These are phyloP conservation scores for Vaccinium macrocarpon DNA, from an alignment of 148 eudicot species.

Conservation along the genomic window DNA sequence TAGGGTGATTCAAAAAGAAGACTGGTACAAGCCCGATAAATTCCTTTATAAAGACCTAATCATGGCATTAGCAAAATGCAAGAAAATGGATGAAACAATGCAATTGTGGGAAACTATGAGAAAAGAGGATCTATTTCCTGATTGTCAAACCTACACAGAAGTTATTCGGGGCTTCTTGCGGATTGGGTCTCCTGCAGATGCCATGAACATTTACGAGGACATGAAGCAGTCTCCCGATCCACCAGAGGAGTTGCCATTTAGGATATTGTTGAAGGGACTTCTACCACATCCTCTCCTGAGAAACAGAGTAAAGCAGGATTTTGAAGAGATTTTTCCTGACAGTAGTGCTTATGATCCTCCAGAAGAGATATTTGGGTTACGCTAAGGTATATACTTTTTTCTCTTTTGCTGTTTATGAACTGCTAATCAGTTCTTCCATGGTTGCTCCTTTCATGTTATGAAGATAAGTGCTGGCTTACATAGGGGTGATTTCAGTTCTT, in stretches of 20 bases:
- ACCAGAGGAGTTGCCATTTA: constrained; percentile 87
- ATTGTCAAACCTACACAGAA: constrained; percentile 84
- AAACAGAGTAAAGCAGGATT: constrained; percentile 87
- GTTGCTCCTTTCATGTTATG: background rate
- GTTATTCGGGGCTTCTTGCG: constrained; percentile 84
- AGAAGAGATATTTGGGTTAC: constrained; percentile 85
- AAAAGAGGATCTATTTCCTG: constrained; percentile 71
- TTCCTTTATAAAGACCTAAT: constrained; percentile 88
- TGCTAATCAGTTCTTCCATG: background rate
- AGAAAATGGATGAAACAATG: constrained; percentile 81
- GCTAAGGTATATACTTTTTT: constrained; percentile 45
- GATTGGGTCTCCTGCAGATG: constrained; percentile 89
- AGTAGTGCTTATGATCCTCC: constrained; percentile 88
- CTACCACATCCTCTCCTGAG: constrained; percentile 92
- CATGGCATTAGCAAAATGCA: constrained; percentile 63
- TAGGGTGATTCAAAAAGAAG: constrained; percentile 73
- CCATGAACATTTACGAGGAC: constrained; percentile 96
- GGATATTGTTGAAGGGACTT: constrained; percentile 87
- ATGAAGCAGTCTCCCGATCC: constrained; percentile 91
- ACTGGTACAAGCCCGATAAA: constrained; percentile 79
- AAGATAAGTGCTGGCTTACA: background rate
- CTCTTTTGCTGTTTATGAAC: background rate
- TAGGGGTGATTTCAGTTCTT: background rate
- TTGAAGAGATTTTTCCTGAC: constrained; percentile 91
- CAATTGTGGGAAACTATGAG: constrained; percentile 81